phyloP scores from a whole-genome alignment of 2,329 filamentous ascomycete genomes.

The Bipolaris oryzae region DNA sequence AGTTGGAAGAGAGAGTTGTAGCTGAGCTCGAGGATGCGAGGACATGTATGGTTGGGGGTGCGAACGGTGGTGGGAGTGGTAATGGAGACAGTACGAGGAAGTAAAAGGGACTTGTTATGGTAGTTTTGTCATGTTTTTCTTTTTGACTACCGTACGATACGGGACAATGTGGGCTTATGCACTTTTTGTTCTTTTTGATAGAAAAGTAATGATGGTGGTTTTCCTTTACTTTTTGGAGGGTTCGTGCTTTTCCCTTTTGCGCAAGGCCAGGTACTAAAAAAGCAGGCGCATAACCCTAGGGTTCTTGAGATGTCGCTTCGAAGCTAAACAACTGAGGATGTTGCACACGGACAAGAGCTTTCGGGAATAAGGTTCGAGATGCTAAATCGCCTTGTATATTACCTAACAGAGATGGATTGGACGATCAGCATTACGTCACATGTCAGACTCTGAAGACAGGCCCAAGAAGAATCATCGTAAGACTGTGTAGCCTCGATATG shows the following conservation, averaged over 20 bases:
- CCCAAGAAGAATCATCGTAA: neutral
- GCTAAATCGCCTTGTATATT: neutral
- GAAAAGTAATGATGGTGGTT: neutral
- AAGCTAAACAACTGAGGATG: neutral
- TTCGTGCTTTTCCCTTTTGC: neutral
- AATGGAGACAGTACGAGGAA: constrained; percentile 11
- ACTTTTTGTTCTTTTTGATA: neutral
- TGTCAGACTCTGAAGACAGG: neutral
- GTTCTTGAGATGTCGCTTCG: too few relatives aligned
- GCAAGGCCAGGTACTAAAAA: neutral
- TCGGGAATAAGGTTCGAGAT: neutral
- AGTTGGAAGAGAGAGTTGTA: constrained; percentile 77
- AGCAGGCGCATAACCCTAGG: neutral
- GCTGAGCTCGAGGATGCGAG: constrained; percentile 43
- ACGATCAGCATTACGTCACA: neutral
- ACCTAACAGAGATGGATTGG: neutral
- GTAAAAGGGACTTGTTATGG: neutral
- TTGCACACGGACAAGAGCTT: neutral
- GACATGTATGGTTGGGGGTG: constrained; percentile 45
- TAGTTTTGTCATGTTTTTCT: neutral
- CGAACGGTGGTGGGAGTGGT: constrained; percentile 12
- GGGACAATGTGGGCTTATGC: neutral
- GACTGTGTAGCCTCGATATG: neutral
- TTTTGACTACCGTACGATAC: neutral
- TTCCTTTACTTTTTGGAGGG: neutral